phyloP scores from a whole-genome alignment of 2,329 filamentous ascomycete species.

The Colletotrichum lini region DNA sequence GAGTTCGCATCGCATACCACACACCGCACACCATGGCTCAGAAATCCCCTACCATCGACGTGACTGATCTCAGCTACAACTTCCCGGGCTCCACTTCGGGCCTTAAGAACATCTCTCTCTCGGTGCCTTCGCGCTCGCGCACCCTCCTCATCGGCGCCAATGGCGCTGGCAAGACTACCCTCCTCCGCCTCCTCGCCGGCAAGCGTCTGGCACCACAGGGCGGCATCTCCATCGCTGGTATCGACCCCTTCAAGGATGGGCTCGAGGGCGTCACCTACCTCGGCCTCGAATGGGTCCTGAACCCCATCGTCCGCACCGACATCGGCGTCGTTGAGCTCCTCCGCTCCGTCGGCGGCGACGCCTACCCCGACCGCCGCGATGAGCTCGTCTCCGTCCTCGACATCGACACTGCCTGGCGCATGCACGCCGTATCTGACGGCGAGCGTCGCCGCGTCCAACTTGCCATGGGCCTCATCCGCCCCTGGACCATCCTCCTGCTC shows the following conservation, averaged over 20 bases:
- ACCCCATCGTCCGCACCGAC: conserved; percentile 95
- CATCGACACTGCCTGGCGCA: conserved; percentile 92
- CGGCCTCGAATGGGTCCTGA: conserved; percentile 97
- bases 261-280: conserved; percentile 97
- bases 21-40: conserved; percentile 39
- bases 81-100: conserved; percentile 91
- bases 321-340: conserved; percentile 92
- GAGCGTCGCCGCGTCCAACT: conserved; percentile 93
- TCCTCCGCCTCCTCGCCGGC: conserved; percentile 92
- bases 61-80: conserved; percentile 85
- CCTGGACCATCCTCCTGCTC: conserved; percentile 91
- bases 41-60: conserved; percentile 74
- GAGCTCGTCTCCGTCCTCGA: conserved; percentile 91
- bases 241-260: conserved; percentile 91
- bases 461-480: conserved; percentile 93
- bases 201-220: conserved; percentile 89
- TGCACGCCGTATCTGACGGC: conserved; percentile 96
- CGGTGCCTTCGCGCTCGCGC: conserved; percentile 85
- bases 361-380: conserved; percentile 85
- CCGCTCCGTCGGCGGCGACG: conserved; percentile 86
- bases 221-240: conserved; percentile 82
- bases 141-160: conserved; percentile 97
- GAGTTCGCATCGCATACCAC: neutral
- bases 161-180: conserved; percentile 96
- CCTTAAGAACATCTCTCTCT: conserved; percentile 79